Evolutionary conservation across 371 early-diverging fungal genomes (phyloP), one percentile per base, ranked within the genome.

Genomic region (Mortierella sp.): DNA sequence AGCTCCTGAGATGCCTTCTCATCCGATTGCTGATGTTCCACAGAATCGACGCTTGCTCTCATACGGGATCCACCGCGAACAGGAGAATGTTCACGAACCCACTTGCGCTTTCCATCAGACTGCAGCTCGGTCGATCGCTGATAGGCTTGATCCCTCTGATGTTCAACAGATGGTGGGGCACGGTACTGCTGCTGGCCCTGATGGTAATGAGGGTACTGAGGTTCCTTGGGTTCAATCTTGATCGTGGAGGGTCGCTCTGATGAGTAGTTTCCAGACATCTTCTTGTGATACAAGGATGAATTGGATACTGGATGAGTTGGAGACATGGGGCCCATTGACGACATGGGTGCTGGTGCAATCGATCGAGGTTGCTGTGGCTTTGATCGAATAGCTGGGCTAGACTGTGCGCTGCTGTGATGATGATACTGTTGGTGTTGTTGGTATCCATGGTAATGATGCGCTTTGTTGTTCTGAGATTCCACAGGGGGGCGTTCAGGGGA

Each of bases 311-410:
- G 57, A n/a, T 48, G 61, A 17, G 66, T 58, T 31, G 66, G 72
- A 29, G 72, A 71, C 12, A 56, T 45, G n/a, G 2, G 66, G 66
- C 29, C 58, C 53, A 9, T 40, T 2, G 41, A 31, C 54, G 17
- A n/a, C n/a, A 52, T 25, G 8, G 77, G 77, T 3, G 77, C 77
- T 24, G 77, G 77, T 7, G 77, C 77, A 54, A 76, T 76, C 7
- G 77, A 69, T 25, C 77, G 69, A 28, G 77, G 77, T 58, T 68
- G 68, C 50, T 60, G 63, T 24, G 65, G 29, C 63, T 76, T 76
- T 39, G 54, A 60, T 65, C n/a, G n/a, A n/a, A n/a, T n/a, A n/a
- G n/a, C n/a, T n/a, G n/a, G n/a, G n/a, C n/a, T n/a, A n/a, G n/a
- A n/a, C n/a, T n/a, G n/a, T n/a, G n/a, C n/a, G n/a, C n/a, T n/a